These are phyloP conservation scores for Marchantia polymorpha DNA, from an alignment of 225 moss, liverwort and hornwort genomes.

Conservation along the genomic window DNA sequence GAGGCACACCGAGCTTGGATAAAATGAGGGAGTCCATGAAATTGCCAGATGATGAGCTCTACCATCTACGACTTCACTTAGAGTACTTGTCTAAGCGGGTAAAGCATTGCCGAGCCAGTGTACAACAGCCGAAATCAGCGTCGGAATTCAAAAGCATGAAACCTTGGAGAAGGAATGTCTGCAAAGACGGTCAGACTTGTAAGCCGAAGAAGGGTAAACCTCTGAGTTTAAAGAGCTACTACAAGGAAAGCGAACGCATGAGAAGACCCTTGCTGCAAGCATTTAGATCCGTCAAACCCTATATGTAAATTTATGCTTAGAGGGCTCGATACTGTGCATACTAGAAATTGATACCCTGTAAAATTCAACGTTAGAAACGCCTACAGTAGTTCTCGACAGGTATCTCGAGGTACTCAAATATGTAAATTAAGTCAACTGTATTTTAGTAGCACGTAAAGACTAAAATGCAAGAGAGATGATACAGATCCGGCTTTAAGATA, in stretches of 20 bases:
- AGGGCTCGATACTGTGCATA: background rate
- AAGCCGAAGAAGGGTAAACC: background rate
- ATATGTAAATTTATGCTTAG: background rate
- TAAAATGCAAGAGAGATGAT: no score
- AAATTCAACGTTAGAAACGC: no score
- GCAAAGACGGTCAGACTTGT: background rate
- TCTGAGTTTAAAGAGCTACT: background rate
- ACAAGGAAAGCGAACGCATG: background rate
- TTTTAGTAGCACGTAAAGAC: no score
- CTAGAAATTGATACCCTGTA: background rate
- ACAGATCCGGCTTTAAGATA: no score
- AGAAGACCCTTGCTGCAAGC: background rate
- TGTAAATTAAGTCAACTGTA: no score
- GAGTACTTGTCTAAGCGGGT: background rate
- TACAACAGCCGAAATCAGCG: background rate
- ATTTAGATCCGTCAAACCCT: background rate
- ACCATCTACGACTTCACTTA: background rate
- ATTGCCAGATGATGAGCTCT: background rate
- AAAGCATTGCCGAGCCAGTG: background rate
- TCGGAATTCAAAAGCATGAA: background rate
- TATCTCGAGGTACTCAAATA: no score
- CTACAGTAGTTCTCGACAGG: no score
- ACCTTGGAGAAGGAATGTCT: background rate
- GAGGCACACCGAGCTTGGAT: background rate
- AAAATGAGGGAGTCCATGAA: background rate